These are phyloP conservation scores for Phalaenopsis hybrid DNA, from an alignment of 116 monocot species.

Conservation along the genomic window DNA sequence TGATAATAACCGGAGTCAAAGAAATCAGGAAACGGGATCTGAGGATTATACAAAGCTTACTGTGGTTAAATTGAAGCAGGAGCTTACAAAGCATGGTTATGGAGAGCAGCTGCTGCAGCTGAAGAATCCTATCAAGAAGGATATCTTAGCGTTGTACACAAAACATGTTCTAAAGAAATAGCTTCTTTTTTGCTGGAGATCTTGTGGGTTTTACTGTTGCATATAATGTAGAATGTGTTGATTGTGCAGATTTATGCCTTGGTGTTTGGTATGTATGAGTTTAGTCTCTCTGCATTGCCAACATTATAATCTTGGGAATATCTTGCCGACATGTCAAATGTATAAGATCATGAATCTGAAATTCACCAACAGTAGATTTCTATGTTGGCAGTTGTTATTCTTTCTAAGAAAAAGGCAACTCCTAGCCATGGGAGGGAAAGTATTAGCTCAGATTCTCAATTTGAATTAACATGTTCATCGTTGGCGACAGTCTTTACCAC, in stretches of 20 bases:
- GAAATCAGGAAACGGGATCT: conserved; percentile 18
- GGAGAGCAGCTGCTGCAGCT: conserved; percentile 72
- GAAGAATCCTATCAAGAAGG: conserved; percentile 76
- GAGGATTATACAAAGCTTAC: conserved; percentile 71
- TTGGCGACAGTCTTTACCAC: too few relatives aligned
- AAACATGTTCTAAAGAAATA: conserved; percentile 55
- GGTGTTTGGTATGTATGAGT: too few relatives aligned
- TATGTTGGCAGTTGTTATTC: too few relatives aligned
- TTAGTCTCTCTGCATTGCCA: too few relatives aligned
- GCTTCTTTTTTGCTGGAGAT: not conserved
- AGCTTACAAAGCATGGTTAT: conserved; percentile 78
- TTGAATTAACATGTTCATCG: too few relatives aligned
- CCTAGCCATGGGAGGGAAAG: too few relatives aligned
- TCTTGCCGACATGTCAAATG: too few relatives aligned
- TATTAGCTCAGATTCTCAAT: too few relatives aligned
- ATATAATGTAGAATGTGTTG: not conserved
- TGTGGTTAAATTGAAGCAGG: conserved; percentile 61
- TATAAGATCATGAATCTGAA: too few relatives aligned
- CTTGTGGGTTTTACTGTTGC: not conserved
- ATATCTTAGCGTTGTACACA: conserved; percentile 66
- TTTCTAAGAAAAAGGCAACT: too few relatives aligned
- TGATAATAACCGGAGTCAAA: conserved; percentile 22
- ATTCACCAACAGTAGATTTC: too few relatives aligned
- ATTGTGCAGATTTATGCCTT: not conserved
- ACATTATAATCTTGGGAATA: too few relatives aligned